Percentiles rank a stretch among this genome's conserved stretches.
phyloP scores from a whole-genome alignment of 2,329 filamentous ascomycete genomes.

The Fusarium praegraminearum region DNA sequence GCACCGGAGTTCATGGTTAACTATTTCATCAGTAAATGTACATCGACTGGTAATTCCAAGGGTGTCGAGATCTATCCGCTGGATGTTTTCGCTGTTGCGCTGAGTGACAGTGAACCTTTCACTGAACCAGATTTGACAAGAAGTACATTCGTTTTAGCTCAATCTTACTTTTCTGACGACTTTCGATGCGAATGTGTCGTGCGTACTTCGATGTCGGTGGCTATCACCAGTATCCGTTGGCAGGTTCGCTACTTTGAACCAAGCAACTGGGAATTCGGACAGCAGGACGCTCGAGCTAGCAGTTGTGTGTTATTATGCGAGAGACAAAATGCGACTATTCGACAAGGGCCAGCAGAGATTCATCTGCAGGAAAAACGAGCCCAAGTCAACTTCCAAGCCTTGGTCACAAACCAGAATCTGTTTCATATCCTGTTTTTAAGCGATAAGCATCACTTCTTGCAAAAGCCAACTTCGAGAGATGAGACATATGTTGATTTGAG shows the following conservation, averaged over 20 bases:
- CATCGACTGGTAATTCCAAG: not conserved
- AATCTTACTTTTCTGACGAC: not conserved
- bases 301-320: not conserved
- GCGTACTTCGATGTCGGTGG: too few species aligned
- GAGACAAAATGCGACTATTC: not conserved
- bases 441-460: too few species aligned
- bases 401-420: not conserved
- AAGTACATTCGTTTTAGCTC: too few species aligned
- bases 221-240: not conserved
- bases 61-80: not conserved
- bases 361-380: not conserved
- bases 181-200: not conserved
- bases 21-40: not conserved
- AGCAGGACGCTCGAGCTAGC: too few species aligned
- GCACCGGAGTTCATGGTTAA: not conserved
- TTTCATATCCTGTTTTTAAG: not conserved
- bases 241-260: not conserved
- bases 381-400: not conserved
- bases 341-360: accelerated
- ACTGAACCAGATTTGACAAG: not conserved
- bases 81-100: not conserved
- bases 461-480: too few species aligned
- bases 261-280: too few species aligned
- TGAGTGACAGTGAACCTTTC: not conserved
- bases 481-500: too few species aligned